phyloP scores from a whole-genome alignment of 768 basidiomycete genomes.

The Ephemerocybe angulata region DNA sequence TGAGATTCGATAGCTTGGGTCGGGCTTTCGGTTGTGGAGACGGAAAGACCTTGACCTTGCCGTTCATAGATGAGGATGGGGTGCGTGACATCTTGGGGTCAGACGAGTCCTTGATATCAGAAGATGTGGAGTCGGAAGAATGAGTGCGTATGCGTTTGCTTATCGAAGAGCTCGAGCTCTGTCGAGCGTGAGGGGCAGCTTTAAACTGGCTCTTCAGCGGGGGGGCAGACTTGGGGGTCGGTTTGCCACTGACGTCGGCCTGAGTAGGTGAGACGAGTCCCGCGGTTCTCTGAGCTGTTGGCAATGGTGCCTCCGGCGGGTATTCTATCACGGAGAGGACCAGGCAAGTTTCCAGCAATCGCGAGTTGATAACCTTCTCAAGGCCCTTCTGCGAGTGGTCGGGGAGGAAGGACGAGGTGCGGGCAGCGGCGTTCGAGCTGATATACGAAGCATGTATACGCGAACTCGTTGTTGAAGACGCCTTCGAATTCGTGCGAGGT shows the following conservation, averaged over 20 bases:
- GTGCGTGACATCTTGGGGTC: background rate
- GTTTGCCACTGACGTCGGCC: background rate
- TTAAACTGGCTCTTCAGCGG: slow-evolving; percentile 1
- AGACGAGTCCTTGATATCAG: background rate
- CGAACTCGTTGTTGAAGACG: slow-evolving; percentile 42
- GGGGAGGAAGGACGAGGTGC: slow-evolving; percentile 34
- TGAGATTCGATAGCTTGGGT: background rate
- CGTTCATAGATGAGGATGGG: background rate
- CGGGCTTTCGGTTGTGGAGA: background rate
- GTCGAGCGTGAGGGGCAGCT: background rate
- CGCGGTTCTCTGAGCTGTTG: background rate
- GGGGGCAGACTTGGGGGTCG: slow-evolving; percentile 1
- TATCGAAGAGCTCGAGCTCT: background rate
- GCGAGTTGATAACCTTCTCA: slow-evolving; percentile 67
- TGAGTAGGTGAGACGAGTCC: slow-evolving; percentile 8
- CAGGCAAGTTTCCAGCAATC: slow-evolving; percentile 77
- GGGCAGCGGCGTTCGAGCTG: slow-evolving; percentile 12
- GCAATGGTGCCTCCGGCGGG: slow-evolving; percentile 16
- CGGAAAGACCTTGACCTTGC: background rate
- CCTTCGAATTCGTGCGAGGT: slow-evolving; percentile 49
- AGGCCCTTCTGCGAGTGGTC: slow-evolving; percentile 66
- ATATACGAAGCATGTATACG: slow-evolving; percentile 17
- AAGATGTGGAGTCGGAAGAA: background rate
- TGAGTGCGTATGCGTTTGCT: background rate
- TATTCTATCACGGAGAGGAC: slow-evolving; percentile 40